Percentiles rank a stretch among this genome's conserved stretches.
Evolutionary conservation across 1,284 basidiomycete species (phyloP).

Genomic region (Grifola frondosa): DNA sequence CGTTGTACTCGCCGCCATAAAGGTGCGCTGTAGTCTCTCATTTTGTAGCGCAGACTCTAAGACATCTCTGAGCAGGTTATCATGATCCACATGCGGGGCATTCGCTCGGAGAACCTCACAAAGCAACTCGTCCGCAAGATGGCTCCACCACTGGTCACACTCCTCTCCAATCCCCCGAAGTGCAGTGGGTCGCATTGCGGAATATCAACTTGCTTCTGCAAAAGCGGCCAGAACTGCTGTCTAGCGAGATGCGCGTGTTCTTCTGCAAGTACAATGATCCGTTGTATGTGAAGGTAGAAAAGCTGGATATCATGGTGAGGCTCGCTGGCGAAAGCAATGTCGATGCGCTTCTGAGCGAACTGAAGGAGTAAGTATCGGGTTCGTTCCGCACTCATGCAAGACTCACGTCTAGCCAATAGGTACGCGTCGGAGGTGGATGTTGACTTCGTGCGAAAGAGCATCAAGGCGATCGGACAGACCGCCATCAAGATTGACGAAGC

Average conservation of each 20-base stretch:
- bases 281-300: constrained; percentile 97
- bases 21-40: constrained; percentile 47
- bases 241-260: constrained; percentile 97
- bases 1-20: constrained; percentile 93
- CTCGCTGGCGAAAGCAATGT: constrained; percentile 91
- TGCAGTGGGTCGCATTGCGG: constrained; percentile 96
- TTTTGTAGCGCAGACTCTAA: background rate
- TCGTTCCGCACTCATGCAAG: background rate
- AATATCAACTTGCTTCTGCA: constrained; percentile 97
- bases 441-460: constrained; percentile 93
- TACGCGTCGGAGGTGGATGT: constrained; percentile 98
- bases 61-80: constrained; percentile 62
- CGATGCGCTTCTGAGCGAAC: constrained; percentile 89
- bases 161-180: constrained; percentile 78
- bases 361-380: constrained; percentile 78
- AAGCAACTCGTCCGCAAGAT: constrained; percentile 93
- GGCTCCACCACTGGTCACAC: constrained; percentile 91
- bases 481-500: constrained; percentile 94
- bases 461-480: constrained; percentile 94
- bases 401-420: constrained; percentile 46
- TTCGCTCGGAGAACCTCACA: constrained; percentile 82
- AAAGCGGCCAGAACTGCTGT: constrained; percentile 85
- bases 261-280: constrained; percentile 99
- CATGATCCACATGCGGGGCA: constrained; percentile 92
- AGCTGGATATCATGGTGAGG: constrained; percentile 98